Evolutionary conservation across 2,329 filamentous ascomycete species (phyloP), one percentile per base, ranked within the genome.

Genomic region (Alternaria alternata): DNA sequence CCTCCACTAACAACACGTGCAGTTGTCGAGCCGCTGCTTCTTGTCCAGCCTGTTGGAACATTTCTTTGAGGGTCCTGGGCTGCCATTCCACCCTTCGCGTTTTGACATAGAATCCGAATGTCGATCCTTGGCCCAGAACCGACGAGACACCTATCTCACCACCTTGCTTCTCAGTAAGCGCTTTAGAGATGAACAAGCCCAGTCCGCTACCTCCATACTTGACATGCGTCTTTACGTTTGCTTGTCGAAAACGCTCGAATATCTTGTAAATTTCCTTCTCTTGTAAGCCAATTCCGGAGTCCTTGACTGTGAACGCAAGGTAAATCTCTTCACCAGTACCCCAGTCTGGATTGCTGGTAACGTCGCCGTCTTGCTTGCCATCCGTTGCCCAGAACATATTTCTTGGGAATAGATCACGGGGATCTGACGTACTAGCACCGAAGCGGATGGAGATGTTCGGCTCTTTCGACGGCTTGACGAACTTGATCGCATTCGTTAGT

Each of bases 401-500:
- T 2, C 44, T 28, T 0, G 69, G 65, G 43, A 78, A 78, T 38
- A 74, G 68, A 2, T 53, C 32, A 1, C 71, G 69, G 1, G 75
- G 75, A 14, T 67, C 53, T 5, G 62, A 58, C 7, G 59, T 54
- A 24, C 67, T 64, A 2, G 78, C 80, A 12, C 79, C 78, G 7
- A 79, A 72, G 14, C 70, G 75, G 9, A 83, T 75, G 0, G 71
- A 75, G 51, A 83, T 79, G 12, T 65, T 67, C 0, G 79, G 77
- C 3, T 65, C 62, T 2, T 71, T 51, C 1, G 74, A 72, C 22
- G 75, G 67, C 39, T 80, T 78, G 1, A 81, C 81, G 51, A 80
- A 80, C 28, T 80, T 80, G 64, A 80, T 77, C 1, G 74, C 75
- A 38, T 81, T 80, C 2, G 90, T 93, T 18, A 94, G 80, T 4